A percentile compares a stretch with the other conserved stretches of the same genome.
These are phyloP conservation scores for Apium graveolens DNA, from an alignment of 129 eudicot species.

Conservation along the genomic window DNA sequence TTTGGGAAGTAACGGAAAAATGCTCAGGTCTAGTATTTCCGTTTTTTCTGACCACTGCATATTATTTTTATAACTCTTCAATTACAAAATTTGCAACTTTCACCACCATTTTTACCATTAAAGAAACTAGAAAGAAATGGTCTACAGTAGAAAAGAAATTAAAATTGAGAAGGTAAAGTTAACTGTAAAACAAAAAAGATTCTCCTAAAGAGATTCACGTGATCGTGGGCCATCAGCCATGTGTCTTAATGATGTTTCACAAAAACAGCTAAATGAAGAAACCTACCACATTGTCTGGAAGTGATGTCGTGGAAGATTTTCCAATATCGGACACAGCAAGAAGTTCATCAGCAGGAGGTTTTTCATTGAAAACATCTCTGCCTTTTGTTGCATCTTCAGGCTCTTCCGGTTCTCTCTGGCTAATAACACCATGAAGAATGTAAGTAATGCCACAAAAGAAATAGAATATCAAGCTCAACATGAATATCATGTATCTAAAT, in stretches of 20 bases:
- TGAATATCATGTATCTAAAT: neutral
- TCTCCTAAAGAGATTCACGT: too few relatives aligned
- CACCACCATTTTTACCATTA: neutral
- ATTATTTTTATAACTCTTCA: neutral
- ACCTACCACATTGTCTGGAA: slow-evolving; percentile 94
- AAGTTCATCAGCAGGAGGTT: slow-evolving; percentile 97
- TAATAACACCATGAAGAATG: slow-evolving; percentile 21
- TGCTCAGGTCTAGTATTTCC: neutral
- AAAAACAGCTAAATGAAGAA: slow-evolving; percentile 1
- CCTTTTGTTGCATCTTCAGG: slow-evolving; percentile 98
- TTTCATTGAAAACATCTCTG: slow-evolving; percentile 92
- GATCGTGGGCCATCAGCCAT: neutral
- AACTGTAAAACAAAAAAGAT: neutral
- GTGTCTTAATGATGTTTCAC: neutral
- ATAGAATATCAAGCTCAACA: neutral
- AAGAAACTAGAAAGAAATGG: neutral
- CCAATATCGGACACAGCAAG: slow-evolving; percentile 88
- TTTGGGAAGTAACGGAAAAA: neutral
- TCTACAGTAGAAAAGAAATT: too few relatives aligned
- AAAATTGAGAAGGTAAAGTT: neutral
- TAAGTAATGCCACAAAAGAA: neutral
- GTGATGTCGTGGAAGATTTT: slow-evolving; percentile 74
- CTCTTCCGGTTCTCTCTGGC: slow-evolving; percentile 99
- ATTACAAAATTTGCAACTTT: neutral
- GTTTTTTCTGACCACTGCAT: neutral